Evolutionary conservation across 306 rosid genomes (phyloP).

Genomic region (Mucuna pruriens): DNA sequence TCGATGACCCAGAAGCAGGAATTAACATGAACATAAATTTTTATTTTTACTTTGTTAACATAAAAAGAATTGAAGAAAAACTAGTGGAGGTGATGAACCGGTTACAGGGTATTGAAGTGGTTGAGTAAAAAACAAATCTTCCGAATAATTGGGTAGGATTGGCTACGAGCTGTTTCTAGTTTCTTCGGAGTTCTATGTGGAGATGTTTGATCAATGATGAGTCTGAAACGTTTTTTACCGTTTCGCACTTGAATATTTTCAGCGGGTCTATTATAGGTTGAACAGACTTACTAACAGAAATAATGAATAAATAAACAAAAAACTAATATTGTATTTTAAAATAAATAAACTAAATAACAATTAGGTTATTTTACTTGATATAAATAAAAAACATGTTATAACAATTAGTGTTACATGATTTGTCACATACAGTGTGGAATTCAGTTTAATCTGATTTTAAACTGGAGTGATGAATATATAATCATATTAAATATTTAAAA

Average conservation of each 20-base stretch:
- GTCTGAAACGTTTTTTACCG: conserved; percentile 23
- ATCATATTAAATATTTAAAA: no score
- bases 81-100: background rate
- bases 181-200: background rate
- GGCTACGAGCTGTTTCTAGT: background rate
- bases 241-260: conserved; percentile 29
- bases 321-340: background rate
- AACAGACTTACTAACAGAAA: background rate
- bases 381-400: background rate
- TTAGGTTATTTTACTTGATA: background rate
- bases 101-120: background rate
- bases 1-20: background rate
- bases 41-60: no score
- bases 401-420: no score
- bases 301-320: background rate
- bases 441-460: no score
- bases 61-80: background rate
- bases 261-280: conserved; percentile 4
- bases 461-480: no score
- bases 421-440: no score
- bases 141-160: background rate
- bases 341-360: no score
- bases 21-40: background rate
- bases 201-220: background rate
- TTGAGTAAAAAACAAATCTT: background rate